phyloP scores from a whole-genome alignment of 768 basidiomycete genomes.

The Plicaturopsis crispa region DNA sequence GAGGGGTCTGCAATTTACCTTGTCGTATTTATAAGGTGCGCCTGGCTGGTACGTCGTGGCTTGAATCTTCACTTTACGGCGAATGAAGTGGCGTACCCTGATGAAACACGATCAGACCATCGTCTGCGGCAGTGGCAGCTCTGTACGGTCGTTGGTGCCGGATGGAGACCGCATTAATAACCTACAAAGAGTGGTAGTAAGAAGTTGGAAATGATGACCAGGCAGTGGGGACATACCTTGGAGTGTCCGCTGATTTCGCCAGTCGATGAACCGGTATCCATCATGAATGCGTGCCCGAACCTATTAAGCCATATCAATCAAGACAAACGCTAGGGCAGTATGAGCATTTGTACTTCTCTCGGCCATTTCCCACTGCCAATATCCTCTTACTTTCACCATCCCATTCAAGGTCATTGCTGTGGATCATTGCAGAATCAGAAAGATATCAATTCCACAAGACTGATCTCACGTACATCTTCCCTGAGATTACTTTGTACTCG shows the following conservation, averaged over 20 bases:
- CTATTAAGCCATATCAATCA: constrained; percentile 25
- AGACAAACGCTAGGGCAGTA: neutral
- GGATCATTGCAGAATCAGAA: neutral
- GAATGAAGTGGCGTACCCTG: constrained; percentile 57
- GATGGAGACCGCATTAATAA: constrained; percentile 84
- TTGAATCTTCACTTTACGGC: neutral
- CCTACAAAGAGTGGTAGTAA: too few relatives aligned
- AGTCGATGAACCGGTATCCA: constrained; percentile 76
- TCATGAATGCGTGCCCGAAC: constrained; percentile 78
- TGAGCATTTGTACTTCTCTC: constrained; percentile 57
- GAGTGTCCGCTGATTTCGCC: constrained; percentile 88
- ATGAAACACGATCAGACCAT: constrained; percentile 74
- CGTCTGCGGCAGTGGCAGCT: constrained; percentile 85
- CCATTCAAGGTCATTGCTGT: constrained; percentile 91
- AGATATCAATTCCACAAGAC: neutral
- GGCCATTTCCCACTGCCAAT: constrained; percentile 88
- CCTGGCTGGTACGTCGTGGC: too few relatives aligned
- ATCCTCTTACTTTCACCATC: constrained; percentile 96
- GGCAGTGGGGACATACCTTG: constrained; percentile 46
- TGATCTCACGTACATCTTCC: constrained; percentile 49
- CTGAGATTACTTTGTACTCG: constrained; percentile 70
- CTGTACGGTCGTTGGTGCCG: constrained; percentile 85
- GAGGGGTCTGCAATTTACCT: constrained; percentile 31
- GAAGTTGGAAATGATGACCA: neutral
- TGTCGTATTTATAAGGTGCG: constrained; percentile 85